phyloP scores from a whole-genome alignment of 768 basidiomycete species.

The Hericium rajendrae region DNA sequence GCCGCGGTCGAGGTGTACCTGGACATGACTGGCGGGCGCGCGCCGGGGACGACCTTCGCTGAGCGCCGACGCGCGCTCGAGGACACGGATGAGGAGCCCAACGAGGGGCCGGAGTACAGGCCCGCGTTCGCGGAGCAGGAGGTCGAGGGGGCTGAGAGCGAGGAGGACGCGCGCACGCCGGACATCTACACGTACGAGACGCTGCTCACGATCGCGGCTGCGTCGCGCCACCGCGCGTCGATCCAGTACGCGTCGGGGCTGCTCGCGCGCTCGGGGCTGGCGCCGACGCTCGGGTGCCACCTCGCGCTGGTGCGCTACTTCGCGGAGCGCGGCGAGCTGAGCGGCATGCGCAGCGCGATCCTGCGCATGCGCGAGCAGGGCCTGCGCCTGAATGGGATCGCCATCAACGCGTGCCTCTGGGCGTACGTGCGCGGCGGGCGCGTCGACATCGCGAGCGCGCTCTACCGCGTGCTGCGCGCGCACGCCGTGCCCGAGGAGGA shows the following conservation, averaged over 20 bases:
- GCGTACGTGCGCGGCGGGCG: slow-evolving; percentile 47
- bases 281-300: slow-evolving; percentile 54
- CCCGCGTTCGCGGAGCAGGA: too few species aligned
- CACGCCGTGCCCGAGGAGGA: slow-evolving; percentile 30
- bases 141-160: neutral
- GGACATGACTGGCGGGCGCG: slow-evolving; percentile 42
- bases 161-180: slow-evolving; percentile 25
- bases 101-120: neutral
- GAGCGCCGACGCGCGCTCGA: neutral
- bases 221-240: slow-evolving; percentile 42
- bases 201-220: slow-evolving; percentile 52
- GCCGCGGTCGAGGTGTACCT: slow-evolving; percentile 49
- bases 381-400: slow-evolving; percentile 49
- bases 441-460: slow-evolving; percentile 43
- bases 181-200: slow-evolving; percentile 65
- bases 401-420: slow-evolving; percentile 63
- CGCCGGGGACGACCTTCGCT: slow-evolving; percentile 29
- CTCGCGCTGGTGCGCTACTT: slow-evolving; percentile 51
- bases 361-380: slow-evolving; percentile 40
- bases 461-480: slow-evolving; percentile 58
- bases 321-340: slow-evolving; percentile 34
- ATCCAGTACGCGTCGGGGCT: slow-evolving; percentile 19
- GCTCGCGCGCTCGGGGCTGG: slow-evolving; percentile 41
- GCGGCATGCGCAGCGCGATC: slow-evolving; percentile 47
- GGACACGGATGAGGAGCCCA: neutral